phyloP scores from a whole-genome alignment of 2,329 filamentous ascomycete genomes.

The Alternaria hordeiaustralica region DNA sequence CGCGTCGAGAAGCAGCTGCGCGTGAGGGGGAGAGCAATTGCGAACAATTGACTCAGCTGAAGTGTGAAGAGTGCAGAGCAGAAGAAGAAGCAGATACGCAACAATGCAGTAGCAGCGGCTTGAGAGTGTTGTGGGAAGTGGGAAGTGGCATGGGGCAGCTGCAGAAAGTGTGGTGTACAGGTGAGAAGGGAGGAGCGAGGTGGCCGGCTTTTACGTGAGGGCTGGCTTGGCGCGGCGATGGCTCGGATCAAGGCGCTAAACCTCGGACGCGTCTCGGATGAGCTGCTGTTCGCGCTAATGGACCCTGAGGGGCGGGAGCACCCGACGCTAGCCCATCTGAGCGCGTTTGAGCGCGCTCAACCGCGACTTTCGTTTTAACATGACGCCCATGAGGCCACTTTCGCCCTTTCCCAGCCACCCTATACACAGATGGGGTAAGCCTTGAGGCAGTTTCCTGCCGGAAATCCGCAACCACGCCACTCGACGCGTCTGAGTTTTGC shows the following conservation, averaged over 20 bases:
- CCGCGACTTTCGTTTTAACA: not conserved
- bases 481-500: not conserved
- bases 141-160: slow-evolving; percentile 6
- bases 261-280: slow-evolving; percentile 5
- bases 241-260: not conserved
- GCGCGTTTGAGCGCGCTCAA: not conserved
- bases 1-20: slow-evolving; percentile 17
- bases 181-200: slow-evolving; percentile 6
- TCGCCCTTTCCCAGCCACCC: not conserved
- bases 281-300: slow-evolving; percentile 2
- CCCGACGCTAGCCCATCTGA: slow-evolving; percentile 5
- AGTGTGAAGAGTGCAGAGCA: slow-evolving; percentile 7
- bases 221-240: slow-evolving; percentile 9
- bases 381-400: not conserved
- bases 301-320: not conserved
- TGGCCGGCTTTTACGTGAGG: not conserved
- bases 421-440: not conserved
- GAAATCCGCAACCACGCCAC: not conserved
- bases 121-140: slow-evolving; percentile 1
- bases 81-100: slow-evolving; percentile 9
- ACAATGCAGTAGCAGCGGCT: slow-evolving; percentile 3
- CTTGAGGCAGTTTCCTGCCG: not conserved
- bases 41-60: slow-evolving; percentile 13
- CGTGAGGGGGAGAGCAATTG: slow-evolving; percentile 4
- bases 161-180: slow-evolving; percentile 9